Evolutionary conservation across 495 filamentous ascomycete genomes (phyloP).

Genomic region (Daldinia bambusicola): DNA sequence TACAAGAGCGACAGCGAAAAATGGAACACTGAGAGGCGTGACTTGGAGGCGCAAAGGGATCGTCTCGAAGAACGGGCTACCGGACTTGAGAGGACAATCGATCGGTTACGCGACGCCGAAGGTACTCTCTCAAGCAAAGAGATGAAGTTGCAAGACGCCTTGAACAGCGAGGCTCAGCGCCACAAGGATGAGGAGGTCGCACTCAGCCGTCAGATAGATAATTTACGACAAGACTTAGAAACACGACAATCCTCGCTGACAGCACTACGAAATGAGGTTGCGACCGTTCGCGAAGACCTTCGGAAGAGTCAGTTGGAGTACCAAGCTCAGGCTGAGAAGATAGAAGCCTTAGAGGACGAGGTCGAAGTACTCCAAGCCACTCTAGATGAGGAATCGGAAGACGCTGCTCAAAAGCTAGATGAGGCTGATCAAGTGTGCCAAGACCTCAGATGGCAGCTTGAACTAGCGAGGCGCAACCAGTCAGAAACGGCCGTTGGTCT

Average conservation of each 20-base stretch:
- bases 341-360: slow-evolving; percentile 82
- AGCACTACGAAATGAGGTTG: slow-evolving; percentile 55
- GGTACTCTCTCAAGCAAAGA: slow-evolving; percentile 73
- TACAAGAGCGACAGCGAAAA: no score
- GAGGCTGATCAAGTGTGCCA: slow-evolving; percentile 61
- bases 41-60: slow-evolving; percentile 71
- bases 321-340: slow-evolving; percentile 70
- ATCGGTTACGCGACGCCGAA: slow-evolving; percentile 77
- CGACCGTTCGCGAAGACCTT: slow-evolving; percentile 72
- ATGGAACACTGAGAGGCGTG: slow-evolving; percentile 62
- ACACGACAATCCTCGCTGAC: slow-evolving; percentile 56
- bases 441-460: slow-evolving; percentile 62
- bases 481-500: slow-evolving; percentile 57
- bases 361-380: slow-evolving; percentile 78
- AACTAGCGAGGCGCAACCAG: slow-evolving; percentile 49
- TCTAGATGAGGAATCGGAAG: slow-evolving; percentile 78
- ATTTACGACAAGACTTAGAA: slow-evolving; percentile 57
- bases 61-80: slow-evolving; percentile 73
- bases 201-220: slow-evolving; percentile 57
- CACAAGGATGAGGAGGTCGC: slow-evolving; percentile 55
- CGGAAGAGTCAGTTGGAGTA: slow-evolving; percentile 72
- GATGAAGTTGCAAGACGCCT: slow-evolving; percentile 69
- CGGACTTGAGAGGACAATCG: slow-evolving; percentile 76
- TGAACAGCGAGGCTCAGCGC: slow-evolving; percentile 57
- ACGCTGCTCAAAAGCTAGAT: slow-evolving; percentile 65